These are phyloP conservation scores for Austropuccinia psidii DNA, from an alignment of 1,284 basidiomycete species.

Conservation along the genomic window DNA sequence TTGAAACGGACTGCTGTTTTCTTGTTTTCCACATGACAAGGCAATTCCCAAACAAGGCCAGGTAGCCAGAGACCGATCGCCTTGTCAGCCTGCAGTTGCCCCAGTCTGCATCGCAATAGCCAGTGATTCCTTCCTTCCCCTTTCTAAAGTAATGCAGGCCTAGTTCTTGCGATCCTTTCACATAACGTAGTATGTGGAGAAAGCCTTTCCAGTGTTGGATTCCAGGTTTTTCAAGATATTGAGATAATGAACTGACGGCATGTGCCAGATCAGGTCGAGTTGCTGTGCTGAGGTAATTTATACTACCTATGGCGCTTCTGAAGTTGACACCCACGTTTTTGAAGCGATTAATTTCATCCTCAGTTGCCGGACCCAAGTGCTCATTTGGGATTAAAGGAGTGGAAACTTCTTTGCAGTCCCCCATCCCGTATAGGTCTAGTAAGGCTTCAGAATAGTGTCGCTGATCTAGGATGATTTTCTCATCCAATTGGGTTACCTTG, in stretches of 20 bases:
- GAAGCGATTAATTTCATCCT: too few relatives aligned
- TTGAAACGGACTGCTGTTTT: conserved; percentile 48
- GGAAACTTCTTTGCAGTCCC: background rate
- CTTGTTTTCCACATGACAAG: conserved; percentile 49
- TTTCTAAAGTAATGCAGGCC: too few relatives aligned
- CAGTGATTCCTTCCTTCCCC: too few relatives aligned
- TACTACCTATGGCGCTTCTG: background rate
- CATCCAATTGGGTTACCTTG: background rate
- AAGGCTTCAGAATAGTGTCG: background rate
- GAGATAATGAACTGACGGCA: background rate
- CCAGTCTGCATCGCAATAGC: conserved; percentile 52
- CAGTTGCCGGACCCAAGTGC: background rate
- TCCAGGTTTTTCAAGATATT: background rate
- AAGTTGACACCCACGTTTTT: background rate
- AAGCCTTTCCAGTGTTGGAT: background rate
- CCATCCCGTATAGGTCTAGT: background rate
- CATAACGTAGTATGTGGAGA: background rate
- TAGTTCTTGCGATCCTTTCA: background rate
- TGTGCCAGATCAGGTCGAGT: background rate
- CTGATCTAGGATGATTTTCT: background rate
- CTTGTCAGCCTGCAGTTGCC: conserved; percentile 46
- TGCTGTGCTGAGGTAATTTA: background rate
- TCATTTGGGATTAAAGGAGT: background rate
- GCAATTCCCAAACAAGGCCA: too few relatives aligned
- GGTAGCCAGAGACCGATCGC: conserved; percentile 49